Evolutionary conservation across 225 moss, liverwort and hornwort genomes (phyloP), one percentile per base, ranked within the genome.

Genomic region (Rhytidiadelphus loreus): DNA sequence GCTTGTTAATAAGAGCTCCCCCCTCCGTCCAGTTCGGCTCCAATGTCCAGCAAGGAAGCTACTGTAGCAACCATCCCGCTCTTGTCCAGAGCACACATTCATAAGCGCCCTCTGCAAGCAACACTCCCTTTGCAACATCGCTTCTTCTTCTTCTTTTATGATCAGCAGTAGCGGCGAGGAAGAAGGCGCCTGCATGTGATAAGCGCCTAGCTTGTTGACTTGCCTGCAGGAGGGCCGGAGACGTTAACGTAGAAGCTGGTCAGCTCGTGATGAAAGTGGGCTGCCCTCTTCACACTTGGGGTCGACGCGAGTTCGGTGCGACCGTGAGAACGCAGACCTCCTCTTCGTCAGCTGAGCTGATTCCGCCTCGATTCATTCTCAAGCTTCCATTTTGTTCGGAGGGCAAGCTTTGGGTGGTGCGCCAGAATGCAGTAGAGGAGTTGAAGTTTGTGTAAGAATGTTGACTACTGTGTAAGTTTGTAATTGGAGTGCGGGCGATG

Each of bases 191-290:
- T 77, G 86, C 88, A 75, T 82, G 75, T 80, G 74, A 77, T 75
- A 84, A 55, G 88, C 84, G 52, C 65, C 58, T 41, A 58, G 58
- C 75, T 81, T 90, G 84, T 90, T 92, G 92, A 90, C 92, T 90
- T 90, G 87, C 82, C 46, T 80, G 76, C 85, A 53, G 55, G 77
- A 20, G 39, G 28, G 58, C 41, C 79, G 82, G 80, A 39, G 46
- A 68, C 50, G 24, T 7, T 21, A 57, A 44, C 84, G 15, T 50
- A 19, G 13, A 43, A 41, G 35, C 50, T 22, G 86, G 91, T 93
- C 88, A 90, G 89, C 88, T 77, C 90, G 81, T 77, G 90, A 90
- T 88, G 89, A 91, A 87, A 87, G 85, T 62, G 57, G 87, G 83
- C 82, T 55, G 39, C 70, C 69, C 70, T 48, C 85, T 55, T 56